Base-by-base conservation (phyloP, 371 early-diverging fungal species). In the Fennellomyces sp. region DNA sequence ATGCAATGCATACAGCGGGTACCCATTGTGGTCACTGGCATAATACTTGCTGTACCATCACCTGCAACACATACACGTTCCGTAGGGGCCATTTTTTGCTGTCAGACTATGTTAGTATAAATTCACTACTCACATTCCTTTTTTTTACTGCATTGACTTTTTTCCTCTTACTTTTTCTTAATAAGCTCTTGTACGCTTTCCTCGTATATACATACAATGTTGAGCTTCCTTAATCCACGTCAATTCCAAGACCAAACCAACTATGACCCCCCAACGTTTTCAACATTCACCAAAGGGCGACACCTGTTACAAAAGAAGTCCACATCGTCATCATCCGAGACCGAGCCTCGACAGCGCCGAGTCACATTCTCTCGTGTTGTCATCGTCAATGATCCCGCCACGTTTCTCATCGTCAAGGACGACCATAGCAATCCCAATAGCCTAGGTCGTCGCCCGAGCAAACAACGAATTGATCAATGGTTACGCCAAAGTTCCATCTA, bases 301-400 rank as follows among this genome's bases (percentile, higher is more conserved):
- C 45, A 45, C n/a, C 5, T 45, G 19, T 45, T 33, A 31, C 15
- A n/a, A 33, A 30, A 15, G 11, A 19, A 31, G n/a, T 31, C 52
- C 13, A 31, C 21, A 31, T 8, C 31, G 0, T 21, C 13, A 23
- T 52, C 52, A 10, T 52, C 52, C 1, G 21, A 45, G 12, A 25
- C 23, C 7, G 1, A 45, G 21, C 23, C 45, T n/a, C n/a, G 2
- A 17, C 52, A 28, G 17, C 52, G 69, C 13, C 64, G 61, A 31
- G 64, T 70, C 15, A 70, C 66, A 5, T 72, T 72, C 25, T 72
- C 73, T 15, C 69, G 66, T 26, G 69, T 72, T 0, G 62, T 72
- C 6, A 68, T 72, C 7, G 50, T 72, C 28, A 72, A 72, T 61
- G 53, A 69, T 8, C 60, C 69, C 0, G 60, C 45, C 2, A 69